Percentiles rank a stretch among this genome's conserved stretches.
These are phyloP conservation scores for Cynara cardunculus DNA, from an alignment of 129 eudicot species.

Conservation along the genomic window DNA sequence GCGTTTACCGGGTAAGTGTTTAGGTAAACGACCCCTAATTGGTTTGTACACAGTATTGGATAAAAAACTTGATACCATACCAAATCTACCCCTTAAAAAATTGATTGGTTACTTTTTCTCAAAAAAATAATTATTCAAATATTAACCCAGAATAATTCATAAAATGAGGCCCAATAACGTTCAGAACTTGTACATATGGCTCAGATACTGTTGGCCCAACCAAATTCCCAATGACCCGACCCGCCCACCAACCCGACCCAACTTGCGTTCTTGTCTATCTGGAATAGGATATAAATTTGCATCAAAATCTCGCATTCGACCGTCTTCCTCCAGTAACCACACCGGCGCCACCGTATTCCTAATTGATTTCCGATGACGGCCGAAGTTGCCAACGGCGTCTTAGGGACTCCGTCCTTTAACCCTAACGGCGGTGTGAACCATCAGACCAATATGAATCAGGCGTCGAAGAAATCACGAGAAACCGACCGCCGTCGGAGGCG, in stretches of 20 bases:
- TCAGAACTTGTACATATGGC: no score
- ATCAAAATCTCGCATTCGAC: not conserved
- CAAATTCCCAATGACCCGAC: no score
- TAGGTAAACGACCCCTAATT: no score
- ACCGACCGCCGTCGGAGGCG: constrained; percentile 83
- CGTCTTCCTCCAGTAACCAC: not conserved
- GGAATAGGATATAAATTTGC: not conserved
- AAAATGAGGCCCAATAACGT: no score
- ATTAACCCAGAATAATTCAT: no score
- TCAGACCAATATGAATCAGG: not conserved
- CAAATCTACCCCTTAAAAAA: no score
- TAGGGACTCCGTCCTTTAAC: not conserved
- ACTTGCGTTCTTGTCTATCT: not conserved
- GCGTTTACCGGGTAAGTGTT: no score
- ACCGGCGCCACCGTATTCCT: not conserved
- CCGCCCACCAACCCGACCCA: not conserved
- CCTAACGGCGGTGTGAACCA: not conserved
- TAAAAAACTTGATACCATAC: no score
- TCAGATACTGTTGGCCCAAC: no score
- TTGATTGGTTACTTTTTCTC: no score
- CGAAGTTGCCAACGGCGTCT: not conserved
- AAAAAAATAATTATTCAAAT: no score
- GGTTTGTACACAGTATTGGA: no score
- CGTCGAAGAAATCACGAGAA: constrained; percentile 5
- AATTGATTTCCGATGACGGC: not conserved